Conservation (phyloP, 805 yeast genomes). For the Candida krabiensis region DNA sequence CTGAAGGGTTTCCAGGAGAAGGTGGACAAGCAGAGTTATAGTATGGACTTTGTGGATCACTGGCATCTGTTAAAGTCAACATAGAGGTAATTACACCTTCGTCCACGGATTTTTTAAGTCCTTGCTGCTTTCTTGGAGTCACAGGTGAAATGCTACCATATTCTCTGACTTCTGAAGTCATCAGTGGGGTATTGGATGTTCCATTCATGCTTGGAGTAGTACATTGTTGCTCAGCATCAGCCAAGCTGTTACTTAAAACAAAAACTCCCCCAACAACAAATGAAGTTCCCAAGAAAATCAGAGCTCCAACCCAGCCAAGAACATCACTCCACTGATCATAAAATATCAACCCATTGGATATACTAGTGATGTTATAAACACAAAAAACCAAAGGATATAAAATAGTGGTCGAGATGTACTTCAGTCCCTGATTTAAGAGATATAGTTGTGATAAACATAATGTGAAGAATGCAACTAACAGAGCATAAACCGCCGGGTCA, state of each 20-base stretch:
- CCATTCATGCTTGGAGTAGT: too few species aligned
- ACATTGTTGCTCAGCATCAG: constrained; percentile 8
- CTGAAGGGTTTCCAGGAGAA: constrained; percentile 10
- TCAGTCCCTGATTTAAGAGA: constrained; percentile 72
- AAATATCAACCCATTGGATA: constrained; percentile 63
- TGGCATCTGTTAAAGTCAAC: constrained; percentile 21
- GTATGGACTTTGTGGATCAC: constrained; percentile 24
- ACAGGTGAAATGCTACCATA: constrained; percentile 13
- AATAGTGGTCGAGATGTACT: constrained; percentile 68
- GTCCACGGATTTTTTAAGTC: constrained; percentile 13
- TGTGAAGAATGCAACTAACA: constrained; percentile 53
- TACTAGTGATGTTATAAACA: constrained; percentile 70
- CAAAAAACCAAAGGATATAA: constrained; percentile 85
- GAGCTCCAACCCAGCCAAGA: constrained; percentile 33
- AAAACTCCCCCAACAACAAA: constrained; percentile 69
- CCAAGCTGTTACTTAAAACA: constrained; percentile 55
- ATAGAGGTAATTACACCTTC: constrained; percentile 20
- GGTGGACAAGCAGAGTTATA: constrained; percentile 15
- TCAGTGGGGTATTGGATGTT: constrained; percentile 11
- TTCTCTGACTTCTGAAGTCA: constrained; percentile 4
- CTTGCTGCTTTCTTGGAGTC: constrained; percentile 19
- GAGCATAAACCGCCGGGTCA: constrained; percentile 44
- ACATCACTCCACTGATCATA: constrained; percentile 50
- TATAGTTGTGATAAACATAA: constrained; percentile 72
- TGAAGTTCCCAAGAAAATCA: constrained; percentile 45